Conservation (phyloP, 1,284 basidiomycete species). For the Puccinia horiana region DNA sequence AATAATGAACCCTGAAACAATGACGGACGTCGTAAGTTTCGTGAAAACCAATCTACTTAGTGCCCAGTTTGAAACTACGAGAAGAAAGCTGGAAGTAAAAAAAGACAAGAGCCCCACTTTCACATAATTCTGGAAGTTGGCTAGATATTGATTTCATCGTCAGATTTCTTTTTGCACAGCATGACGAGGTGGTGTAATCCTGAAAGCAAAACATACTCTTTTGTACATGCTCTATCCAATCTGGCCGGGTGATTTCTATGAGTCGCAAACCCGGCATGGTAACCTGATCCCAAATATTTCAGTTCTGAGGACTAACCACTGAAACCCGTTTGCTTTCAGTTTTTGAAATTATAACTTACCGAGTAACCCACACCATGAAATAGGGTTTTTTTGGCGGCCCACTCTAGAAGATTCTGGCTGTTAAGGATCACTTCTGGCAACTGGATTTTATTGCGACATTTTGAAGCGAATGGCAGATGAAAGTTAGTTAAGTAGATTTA, state of each 20-base stretch:
- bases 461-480: background rate
- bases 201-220: constrained; percentile 32
- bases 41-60: background rate
- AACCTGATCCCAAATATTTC: constrained; percentile 5
- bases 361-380: constrained; percentile 34
- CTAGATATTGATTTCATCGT: constrained; percentile 11
- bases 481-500: background rate
- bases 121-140: constrained; percentile 50
- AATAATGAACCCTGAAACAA: constrained; percentile 38
- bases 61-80: background rate
- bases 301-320: background rate
- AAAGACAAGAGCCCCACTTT: constrained; percentile 20
- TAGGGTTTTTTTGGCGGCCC: constrained; percentile 27
- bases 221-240: constrained; percentile 50
- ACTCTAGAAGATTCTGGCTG: constrained; percentile 40
- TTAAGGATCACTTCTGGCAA: constrained; percentile 46
- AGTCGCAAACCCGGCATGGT: constrained; percentile 43
- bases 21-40: background rate
- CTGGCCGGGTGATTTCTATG: constrained; percentile 49
- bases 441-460: background rate
- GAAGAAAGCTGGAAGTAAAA: background rate
- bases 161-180: background rate
- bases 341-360: constrained; percentile 11
- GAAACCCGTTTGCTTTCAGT: background rate
- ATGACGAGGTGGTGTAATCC: background rate